Evolutionary conservation across 2,329 filamentous ascomycete species (phyloP), one percentile per base, ranked within the genome.

Genomic region (Scorias spongiosa): DNA sequence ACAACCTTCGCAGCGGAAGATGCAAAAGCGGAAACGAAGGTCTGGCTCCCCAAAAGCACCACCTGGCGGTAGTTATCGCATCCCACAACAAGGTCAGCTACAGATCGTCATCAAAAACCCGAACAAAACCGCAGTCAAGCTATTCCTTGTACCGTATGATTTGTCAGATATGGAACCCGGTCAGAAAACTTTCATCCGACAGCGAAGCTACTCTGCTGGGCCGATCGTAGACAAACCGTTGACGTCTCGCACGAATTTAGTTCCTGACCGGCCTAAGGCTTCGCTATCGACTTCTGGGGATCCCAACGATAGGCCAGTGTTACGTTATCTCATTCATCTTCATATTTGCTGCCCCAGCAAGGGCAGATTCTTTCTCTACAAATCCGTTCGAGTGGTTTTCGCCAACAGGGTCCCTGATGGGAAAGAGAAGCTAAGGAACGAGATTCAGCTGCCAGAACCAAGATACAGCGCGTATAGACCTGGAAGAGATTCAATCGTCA

Each of bases 101-200:
- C 91, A 98, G 56, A 93, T 98, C 50, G 81, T 98, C 48, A 85
- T 98, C 60, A 96, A 96, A 61, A 98, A 96, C 55, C 89, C 88
- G 12, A 94, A 96, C 66, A 96, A 96, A 60, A 96, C 91, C 2
- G 91, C 91, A 1, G 89, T 96, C 44, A 96, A 98, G 62, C 70
- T 98, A 0, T 96, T 96, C 54, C 71, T 96, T 18, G 78, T 98
- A 2, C 91, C 89, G 0, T 98, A 96, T 54, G 87, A 96, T 58
- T 69, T 98, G 1, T 74, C 78, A 1, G 89, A 86, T 42, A 98
- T 98, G 89, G 82, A 91, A 48, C 76, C 86, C 0, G 87, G 87
- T 0, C 93, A 86, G 12, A 96, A 96, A 63, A 98, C 91, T 0
- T 96, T 96, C 54, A 82, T 98, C 48, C 78, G 91, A 28, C 91